Evolutionary conservation across 169 alveolate genomes (phyloP).

Genomic region (Cystoisospora suis): DNA sequence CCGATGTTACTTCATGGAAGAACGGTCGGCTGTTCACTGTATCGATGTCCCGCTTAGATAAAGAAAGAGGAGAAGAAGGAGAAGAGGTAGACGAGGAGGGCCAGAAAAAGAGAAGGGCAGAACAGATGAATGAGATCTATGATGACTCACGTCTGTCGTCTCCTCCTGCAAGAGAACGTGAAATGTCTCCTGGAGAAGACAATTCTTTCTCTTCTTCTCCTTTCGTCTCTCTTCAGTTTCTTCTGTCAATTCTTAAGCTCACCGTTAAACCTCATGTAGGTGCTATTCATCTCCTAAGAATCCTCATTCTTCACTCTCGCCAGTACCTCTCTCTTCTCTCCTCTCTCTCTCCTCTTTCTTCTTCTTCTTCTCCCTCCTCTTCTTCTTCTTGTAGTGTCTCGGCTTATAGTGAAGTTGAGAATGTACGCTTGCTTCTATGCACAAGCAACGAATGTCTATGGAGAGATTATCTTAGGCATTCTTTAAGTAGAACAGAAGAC

Average conservation of each 20-base stretch:
- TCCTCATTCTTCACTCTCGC: background rate
- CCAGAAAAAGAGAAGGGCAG: background rate
- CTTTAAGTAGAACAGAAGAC: too few relatives aligned
- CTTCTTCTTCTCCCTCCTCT: too few relatives aligned
- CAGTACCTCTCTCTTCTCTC: too few relatives aligned
- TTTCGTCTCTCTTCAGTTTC: background rate
- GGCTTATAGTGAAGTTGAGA: background rate
- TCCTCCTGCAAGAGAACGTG: too few relatives aligned
- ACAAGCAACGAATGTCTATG: constrained; percentile 12
- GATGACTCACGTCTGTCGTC: too few relatives aligned
- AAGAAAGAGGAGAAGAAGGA: background rate
- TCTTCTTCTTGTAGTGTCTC: too few relatives aligned
- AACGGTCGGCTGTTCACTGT: too few relatives aligned
- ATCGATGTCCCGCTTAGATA: background rate
- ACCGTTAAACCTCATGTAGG: constrained; percentile 27
- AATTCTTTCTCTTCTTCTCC: too few relatives aligned
- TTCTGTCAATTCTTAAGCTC: background rate
- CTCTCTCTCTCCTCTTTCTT: too few relatives aligned
- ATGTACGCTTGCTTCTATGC: background rate
- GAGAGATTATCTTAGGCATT: too few relatives aligned
- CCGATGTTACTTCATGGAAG: too few relatives aligned
- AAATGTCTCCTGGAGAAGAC: too few relatives aligned
- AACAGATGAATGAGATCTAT: background rate
- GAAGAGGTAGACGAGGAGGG: background rate
- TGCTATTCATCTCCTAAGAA: background rate